A percentile compares a stretch with the other conserved stretches of the same genome.
phyloP scores from a whole-genome alignment of 169 alveolate genomes.

The Miamiensis avidus region DNA sequence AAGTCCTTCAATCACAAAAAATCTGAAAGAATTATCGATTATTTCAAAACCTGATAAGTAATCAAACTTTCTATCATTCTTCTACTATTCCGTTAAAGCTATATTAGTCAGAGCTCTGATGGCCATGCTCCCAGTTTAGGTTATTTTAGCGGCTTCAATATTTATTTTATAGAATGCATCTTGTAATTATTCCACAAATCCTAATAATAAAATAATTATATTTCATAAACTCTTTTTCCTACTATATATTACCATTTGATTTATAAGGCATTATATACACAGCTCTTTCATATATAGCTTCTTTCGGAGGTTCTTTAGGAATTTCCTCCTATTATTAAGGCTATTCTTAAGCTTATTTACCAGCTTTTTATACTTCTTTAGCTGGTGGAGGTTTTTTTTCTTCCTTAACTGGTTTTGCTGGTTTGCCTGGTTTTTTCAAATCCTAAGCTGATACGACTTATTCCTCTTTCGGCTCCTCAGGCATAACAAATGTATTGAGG shows the following conservation, averaged over 20 bases:
- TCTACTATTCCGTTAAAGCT: conserved; percentile 65
- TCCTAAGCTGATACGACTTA: background rate
- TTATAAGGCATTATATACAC: conserved; percentile 62
- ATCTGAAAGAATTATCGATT: conserved; percentile 68
- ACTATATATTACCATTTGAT: background rate
- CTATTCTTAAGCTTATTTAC: background rate
- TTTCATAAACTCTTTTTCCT: background rate
- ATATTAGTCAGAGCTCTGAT: conserved; percentile 58
- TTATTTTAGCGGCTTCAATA: conserved; percentile 39
- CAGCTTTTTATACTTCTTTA: conserved; percentile 4
- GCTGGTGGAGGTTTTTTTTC: conserved; percentile 6
- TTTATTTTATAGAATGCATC: conserved; percentile 46
- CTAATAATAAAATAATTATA: background rate
- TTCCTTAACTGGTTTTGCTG: background rate
- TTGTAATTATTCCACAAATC: conserved; percentile 37
- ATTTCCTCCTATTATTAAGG: background rate
- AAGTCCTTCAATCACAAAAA: conserved; percentile 74
- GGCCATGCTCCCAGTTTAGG: conserved; percentile 13
- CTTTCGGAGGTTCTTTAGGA: background rate
- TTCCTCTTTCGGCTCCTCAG: background rate
- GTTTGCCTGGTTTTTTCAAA: too few species aligned
- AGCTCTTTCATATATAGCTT: conserved; percentile 56
- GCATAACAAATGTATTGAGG: background rate
- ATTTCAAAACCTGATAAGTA: conserved; percentile 74
- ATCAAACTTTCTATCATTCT: conserved; percentile 60